Conservation (phyloP, 2,329 filamentous ascomycete genomes). For the Fusarium armeniacum region DNA sequence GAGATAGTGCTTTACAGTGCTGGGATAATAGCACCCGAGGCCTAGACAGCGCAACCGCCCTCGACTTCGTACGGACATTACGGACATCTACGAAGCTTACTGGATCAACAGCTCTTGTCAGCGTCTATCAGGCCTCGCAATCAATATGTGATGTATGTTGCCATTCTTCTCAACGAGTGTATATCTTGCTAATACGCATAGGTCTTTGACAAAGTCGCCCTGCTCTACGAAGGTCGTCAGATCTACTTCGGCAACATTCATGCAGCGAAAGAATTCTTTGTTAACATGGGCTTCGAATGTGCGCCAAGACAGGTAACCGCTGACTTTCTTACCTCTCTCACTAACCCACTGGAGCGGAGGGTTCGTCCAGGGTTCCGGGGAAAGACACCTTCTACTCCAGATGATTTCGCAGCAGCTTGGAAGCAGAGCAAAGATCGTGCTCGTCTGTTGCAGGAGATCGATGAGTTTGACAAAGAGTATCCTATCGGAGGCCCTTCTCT, state of each 20-base stretch:
- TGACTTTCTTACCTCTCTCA: slow-evolving; percentile 75
- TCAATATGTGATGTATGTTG: slow-evolving; percentile 44
- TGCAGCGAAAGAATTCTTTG: slow-evolving; percentile 48
- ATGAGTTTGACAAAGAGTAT: neutral
- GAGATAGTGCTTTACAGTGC: slow-evolving; percentile 63
- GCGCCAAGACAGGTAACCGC: slow-evolving; percentile 71
- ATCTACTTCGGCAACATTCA: slow-evolving; percentile 61
- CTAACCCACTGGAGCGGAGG: slow-evolving; percentile 54
- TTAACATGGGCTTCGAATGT: slow-evolving; percentile 68
- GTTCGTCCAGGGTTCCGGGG: slow-evolving; percentile 52
- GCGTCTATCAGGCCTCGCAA: slow-evolving; percentile 73
- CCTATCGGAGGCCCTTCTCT: neutral
- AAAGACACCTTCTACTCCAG: slow-evolving; percentile 53
- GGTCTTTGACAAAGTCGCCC: slow-evolving; percentile 76
- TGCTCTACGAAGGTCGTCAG: slow-evolving; percentile 77
- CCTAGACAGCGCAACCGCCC: slow-evolving; percentile 74
- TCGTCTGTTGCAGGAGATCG: neutral
- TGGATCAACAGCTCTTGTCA: slow-evolving; percentile 69
- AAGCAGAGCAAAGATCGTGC: slow-evolving; percentile 18
- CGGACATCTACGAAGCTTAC: slow-evolving; percentile 72
- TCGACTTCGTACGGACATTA: slow-evolving; percentile 75
- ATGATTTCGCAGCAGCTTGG: slow-evolving; percentile 57
- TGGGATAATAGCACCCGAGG: slow-evolving; percentile 79
- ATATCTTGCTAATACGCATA: neutral
- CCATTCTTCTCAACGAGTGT: rapidly evolving